phyloP scores from a whole-genome alignment of 129 eudicot genomes.

The Kitagawia praeruptora region DNA sequence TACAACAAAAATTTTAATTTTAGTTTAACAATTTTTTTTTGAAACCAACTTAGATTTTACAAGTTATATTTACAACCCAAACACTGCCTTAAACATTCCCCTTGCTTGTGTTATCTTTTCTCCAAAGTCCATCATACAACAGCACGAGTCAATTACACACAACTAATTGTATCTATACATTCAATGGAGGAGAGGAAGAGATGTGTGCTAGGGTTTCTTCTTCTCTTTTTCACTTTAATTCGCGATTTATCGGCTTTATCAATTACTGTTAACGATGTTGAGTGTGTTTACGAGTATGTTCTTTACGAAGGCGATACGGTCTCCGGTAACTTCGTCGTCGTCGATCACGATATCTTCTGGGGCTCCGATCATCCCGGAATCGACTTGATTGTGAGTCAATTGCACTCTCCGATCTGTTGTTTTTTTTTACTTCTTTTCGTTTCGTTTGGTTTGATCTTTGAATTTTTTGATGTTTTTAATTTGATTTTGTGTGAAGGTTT shows the following conservation, averaged over 20 bases:
- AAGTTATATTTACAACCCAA: too few species aligned
- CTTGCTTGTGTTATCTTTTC: not conserved
- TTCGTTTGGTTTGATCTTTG: not conserved
- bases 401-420: not conserved
- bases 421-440: not conserved
- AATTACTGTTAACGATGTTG: constrained; percentile 80
- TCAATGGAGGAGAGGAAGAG: constrained; percentile 23
- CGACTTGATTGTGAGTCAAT: constrained; percentile 46
- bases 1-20: too few species aligned
- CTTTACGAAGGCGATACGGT: constrained; percentile 88
- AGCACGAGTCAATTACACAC: not conserved
- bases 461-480: not conserved
- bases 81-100: not conserved
- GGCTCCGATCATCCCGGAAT: constrained; percentile 98
- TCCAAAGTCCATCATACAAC: not conserved
- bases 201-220: constrained; percentile 27
- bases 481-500: not conserved
- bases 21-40: too few species aligned
- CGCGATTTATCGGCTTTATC: constrained; percentile 46
- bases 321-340: constrained; percentile 90
- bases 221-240: constrained; percentile 20
- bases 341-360: constrained; percentile 97
- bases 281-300: constrained; percentile 87
- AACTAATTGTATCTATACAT: not conserved
- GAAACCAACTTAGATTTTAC: too few species aligned